Evolutionary conservation across 2,329 filamentous ascomycete genomes (phyloP).

Genomic region (Proliferodiscus dingleyae): DNA sequence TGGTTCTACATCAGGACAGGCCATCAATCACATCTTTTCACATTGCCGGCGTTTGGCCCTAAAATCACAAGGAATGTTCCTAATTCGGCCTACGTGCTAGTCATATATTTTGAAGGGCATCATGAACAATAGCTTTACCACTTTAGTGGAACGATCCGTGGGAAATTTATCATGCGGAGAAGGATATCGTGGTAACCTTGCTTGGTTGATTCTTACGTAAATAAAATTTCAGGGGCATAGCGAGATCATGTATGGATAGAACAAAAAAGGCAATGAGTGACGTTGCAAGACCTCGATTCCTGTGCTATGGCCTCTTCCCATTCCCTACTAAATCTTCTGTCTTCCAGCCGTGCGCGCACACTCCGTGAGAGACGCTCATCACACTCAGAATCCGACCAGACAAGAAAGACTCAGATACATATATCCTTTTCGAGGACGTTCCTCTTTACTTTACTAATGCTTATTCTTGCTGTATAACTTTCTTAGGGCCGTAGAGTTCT

Average conservation of each 20-base stretch:
- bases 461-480: too few relatives aligned
- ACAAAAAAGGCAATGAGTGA: background rate
- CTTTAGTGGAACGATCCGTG: constrained; percentile 3
- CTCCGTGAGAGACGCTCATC: too few relatives aligned
- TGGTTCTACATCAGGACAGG: too few relatives aligned
- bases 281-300: background rate
- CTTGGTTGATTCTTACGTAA: background rate
- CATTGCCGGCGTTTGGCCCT: constrained; percentile 21
- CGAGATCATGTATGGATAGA: background rate
- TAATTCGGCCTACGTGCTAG: constrained; percentile 7
- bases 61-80: constrained; percentile 3
- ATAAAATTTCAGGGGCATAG: too few relatives aligned
- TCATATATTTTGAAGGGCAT: constrained; percentile 2
- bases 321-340: too few relatives aligned
- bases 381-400: too few relatives aligned
- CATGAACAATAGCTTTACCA: constrained; percentile 3
- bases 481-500: too few relatives aligned
- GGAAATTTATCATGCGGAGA: constrained; percentile 2
- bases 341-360: too few relatives aligned
- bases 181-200: background rate
- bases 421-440: too few relatives aligned
- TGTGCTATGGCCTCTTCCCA: background rate
- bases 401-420: too few relatives aligned
- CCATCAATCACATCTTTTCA: too few relatives aligned
- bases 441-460: too few relatives aligned